Percentiles rank a stretch among this genome's conserved stretches.
Evolutionary conservation across 2,329 filamentous ascomycete genomes (phyloP).

Genomic region (Diplodia scrobiculata): DNA sequence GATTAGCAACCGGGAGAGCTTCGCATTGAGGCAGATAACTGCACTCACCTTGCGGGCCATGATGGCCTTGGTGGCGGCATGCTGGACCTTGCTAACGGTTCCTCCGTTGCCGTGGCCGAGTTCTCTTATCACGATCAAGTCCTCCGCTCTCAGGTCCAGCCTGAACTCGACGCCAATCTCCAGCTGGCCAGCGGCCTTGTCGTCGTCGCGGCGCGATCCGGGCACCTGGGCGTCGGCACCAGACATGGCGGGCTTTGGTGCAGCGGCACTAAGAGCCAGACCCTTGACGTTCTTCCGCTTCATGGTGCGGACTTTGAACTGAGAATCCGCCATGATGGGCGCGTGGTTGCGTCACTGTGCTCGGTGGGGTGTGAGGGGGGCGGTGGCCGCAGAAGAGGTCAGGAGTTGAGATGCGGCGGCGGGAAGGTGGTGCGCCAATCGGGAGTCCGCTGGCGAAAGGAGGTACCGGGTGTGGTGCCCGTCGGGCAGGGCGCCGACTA

Average conservation of each 20-base stretch:
- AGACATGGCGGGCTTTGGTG: constrained; percentile 72
- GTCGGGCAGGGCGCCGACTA: constrained; percentile 26
- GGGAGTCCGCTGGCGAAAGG: constrained; percentile 27
- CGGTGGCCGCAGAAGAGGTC: constrained; percentile 43
- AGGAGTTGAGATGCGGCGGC: constrained; percentile 21
- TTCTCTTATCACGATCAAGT: constrained; percentile 90
- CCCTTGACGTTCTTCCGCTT: constrained; percentile 99
- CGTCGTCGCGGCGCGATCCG: constrained; percentile 61
- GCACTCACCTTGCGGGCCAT: constrained; percentile 93
- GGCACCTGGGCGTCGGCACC: constrained; percentile 68
- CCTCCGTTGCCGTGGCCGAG: constrained; percentile 94
- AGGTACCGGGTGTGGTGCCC: constrained; percentile 26
- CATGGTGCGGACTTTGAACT: constrained; percentile 73
- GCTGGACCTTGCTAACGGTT: constrained; percentile 96
- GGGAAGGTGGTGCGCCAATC: constrained; percentile 23
- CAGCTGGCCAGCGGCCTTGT: constrained; percentile 68
- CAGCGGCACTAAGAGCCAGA: constrained; percentile 78
- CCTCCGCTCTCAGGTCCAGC: constrained; percentile 85
- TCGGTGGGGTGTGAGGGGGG: constrained; percentile 10
- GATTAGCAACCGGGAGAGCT: constrained; percentile 21
- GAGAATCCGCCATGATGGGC: constrained; percentile 53
- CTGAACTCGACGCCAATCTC: constrained; percentile 99
- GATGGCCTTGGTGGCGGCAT: constrained; percentile 88
- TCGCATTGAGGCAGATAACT: neutral
- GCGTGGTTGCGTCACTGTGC: constrained; percentile 24